Conservation (phyloP, 2,329 filamentous ascomycete species). For the Parastagonospora avenae region DNA sequence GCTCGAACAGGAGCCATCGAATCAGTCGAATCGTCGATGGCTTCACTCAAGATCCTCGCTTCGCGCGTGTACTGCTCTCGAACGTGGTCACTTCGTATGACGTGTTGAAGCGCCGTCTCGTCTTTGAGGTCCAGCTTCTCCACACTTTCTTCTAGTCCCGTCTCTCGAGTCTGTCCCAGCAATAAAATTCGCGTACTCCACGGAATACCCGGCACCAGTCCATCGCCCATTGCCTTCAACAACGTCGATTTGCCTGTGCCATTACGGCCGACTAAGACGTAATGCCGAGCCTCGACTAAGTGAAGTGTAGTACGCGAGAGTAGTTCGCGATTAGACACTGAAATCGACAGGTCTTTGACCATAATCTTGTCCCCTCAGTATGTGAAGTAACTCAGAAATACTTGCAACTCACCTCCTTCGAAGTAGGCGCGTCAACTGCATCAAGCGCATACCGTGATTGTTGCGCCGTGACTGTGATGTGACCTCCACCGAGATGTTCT, state of each 20-base stretch:
- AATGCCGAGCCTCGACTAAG: constrained; percentile 73
- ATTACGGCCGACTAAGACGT: constrained; percentile 80
- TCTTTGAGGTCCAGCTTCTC: constrained; percentile 24
- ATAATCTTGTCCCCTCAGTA: constrained; percentile 39
- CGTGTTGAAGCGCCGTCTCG: constrained; percentile 67
- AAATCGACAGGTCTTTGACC: constrained; percentile 73
- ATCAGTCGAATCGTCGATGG: constrained; percentile 63
- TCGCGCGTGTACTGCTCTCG: constrained; percentile 65
- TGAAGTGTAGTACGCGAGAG: constrained; percentile 71
- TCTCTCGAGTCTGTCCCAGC: constrained; percentile 40
- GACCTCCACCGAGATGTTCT: constrained; percentile 28
- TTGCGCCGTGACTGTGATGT: constrained; percentile 45
- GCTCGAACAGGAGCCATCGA: constrained; percentile 64
- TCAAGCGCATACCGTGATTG: constrained; percentile 47
- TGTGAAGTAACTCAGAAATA: not conserved
- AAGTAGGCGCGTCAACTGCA: constrained; percentile 45
- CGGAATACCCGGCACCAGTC: constrained; percentile 71
- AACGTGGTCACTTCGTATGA: constrained; percentile 60
- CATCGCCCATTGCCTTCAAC: constrained; percentile 75
- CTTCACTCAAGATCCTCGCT: constrained; percentile 65
- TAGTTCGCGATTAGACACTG: constrained; percentile 68
- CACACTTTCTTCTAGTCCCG: constrained; percentile 39
- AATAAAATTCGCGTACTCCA: constrained; percentile 44
- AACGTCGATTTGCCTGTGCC: constrained; percentile 83
- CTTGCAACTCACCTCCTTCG: constrained; percentile 37